Conservation (phyloP, 1,139 yeast species). For the Debaryomyces psychrophilus region DNA sequence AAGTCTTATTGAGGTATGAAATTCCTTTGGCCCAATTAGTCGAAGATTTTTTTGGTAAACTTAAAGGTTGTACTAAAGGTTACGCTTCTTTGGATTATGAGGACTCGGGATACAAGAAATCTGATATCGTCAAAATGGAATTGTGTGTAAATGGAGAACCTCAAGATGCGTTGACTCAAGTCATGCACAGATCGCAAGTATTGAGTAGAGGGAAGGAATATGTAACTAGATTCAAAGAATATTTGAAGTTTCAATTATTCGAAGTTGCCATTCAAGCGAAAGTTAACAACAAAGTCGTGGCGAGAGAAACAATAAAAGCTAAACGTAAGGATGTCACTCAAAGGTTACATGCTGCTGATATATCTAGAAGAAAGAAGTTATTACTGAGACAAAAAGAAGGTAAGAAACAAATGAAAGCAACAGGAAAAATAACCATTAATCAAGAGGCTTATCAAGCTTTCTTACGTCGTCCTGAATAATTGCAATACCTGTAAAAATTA, state of each 20-base stretch:
- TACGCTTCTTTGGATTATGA: slow-evolving; percentile 95
- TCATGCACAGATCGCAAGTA: slow-evolving; percentile 81
- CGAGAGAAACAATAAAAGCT: slow-evolving; percentile 93
- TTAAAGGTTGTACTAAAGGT: slow-evolving; percentile 88
- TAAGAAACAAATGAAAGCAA: slow-evolving; percentile 77
- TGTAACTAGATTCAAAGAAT: slow-evolving; percentile 81
- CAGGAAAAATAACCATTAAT: slow-evolving; percentile 77
- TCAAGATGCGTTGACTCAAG: slow-evolving; percentile 91
- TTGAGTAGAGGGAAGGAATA: slow-evolving; percentile 75
- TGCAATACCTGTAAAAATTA: neutral
- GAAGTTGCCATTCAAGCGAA: slow-evolving; percentile 93
- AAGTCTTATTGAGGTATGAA: slow-evolving; percentile 75
- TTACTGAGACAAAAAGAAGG: slow-evolving; percentile 92
- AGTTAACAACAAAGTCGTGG: slow-evolving; percentile 80
- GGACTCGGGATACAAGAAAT: slow-evolving; percentile 80
- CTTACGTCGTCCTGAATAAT: slow-evolving; percentile 36
- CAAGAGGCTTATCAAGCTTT: slow-evolving; percentile 86
- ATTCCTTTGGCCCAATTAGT: slow-evolving; percentile 88
- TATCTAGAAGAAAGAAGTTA: slow-evolving; percentile 85
- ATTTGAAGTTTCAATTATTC: slow-evolving; percentile 76
- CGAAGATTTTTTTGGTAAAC: slow-evolving; percentile 91
- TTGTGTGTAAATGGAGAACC: slow-evolving; percentile 86
- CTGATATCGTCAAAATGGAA: slow-evolving; percentile 86
- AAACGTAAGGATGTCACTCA: slow-evolving; percentile 92
- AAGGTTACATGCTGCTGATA: slow-evolving; percentile 89